Evolutionary conservation across 2,329 filamentous ascomycete genomes (phyloP).

Genomic region (Colletotrichum limetticola): DNA sequence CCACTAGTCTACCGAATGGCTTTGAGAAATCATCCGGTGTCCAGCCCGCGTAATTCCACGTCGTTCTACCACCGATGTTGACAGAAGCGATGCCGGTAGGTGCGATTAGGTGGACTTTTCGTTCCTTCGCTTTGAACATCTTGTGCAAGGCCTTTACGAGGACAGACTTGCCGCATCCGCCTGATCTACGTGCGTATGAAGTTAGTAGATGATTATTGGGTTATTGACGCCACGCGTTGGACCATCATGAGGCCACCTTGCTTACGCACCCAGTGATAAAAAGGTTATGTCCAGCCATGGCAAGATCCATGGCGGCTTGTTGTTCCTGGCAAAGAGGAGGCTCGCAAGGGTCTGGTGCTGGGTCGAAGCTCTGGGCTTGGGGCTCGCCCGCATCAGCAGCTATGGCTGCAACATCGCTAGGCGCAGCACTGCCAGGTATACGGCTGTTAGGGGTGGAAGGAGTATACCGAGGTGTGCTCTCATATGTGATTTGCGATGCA

Average conservation of each 20-base stretch:
- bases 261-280: slow-evolving; percentile 72
- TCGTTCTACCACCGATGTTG: slow-evolving; percentile 65
- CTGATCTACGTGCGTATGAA: background rate
- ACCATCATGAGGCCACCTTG: no score
- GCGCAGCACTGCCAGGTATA: background rate
- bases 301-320: slow-evolving; percentile 48
- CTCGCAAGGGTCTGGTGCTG: background rate
- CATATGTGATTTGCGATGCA: no score
- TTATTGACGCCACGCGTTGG: no score
- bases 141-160: background rate
- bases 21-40: slow-evolving; percentile 42
- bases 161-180: slow-evolving; percentile 20
- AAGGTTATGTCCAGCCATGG: slow-evolving; percentile 63
- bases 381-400: background rate
- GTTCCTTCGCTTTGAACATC: background rate
- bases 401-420: no score
- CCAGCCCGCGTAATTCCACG: slow-evolving; percentile 68
- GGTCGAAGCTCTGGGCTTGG: background rate
- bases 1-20: background rate
- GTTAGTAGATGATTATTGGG: background rate
- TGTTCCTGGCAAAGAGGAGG: slow-evolving; percentile 7
- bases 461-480: no score
- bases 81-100: slow-evolving; percentile 70
- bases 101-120: slow-evolving; percentile 59
- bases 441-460: background rate